Evolutionary conservation across 1,284 basidiomycete species (phyloP).

Genomic region (Anthracocystis walkeri): DNA sequence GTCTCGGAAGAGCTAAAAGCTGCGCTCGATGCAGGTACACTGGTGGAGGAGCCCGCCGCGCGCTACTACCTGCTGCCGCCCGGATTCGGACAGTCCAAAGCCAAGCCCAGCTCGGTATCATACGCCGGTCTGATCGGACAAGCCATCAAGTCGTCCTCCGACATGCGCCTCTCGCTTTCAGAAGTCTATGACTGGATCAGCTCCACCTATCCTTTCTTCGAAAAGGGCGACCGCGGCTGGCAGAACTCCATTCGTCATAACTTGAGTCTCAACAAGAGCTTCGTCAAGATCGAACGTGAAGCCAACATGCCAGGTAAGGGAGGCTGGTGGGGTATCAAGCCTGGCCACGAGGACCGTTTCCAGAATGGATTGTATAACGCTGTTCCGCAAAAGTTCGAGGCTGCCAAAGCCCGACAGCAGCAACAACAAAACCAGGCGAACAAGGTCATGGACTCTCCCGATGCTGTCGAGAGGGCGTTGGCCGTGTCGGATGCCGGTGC

Average conservation of each 20-base stretch:
- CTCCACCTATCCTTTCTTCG: conserved; percentile 91
- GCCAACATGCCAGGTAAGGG: conserved; percentile 71
- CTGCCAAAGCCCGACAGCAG: conserved; percentile 43
- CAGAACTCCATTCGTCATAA: conserved; percentile 93
- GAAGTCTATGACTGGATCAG: conserved; percentile 97
- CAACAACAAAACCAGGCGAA: conserved; percentile 24
- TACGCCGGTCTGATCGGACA: conserved; percentile 97
- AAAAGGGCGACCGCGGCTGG: conserved; percentile 93
- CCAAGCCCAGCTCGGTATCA: conserved; percentile 72
- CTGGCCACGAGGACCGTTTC: conserved; percentile 67
- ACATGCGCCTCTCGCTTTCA: conserved; percentile 87
- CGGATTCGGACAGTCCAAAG: conserved; percentile 57
- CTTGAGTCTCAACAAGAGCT: conserved; percentile 85
- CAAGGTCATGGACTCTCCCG: conserved; percentile 26
- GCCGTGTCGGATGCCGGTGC: conserved; percentile 9
- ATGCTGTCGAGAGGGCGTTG: conserved; percentile 25
- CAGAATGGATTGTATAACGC: conserved; percentile 61
- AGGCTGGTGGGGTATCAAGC: conserved; percentile 70
- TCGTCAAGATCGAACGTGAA: conserved; percentile 73
- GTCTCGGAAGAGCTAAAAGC: conserved; percentile 67
- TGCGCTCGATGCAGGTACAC: conserved; percentile 60
- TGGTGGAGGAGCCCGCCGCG: conserved; percentile 60
- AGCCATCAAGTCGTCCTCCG: conserved; percentile 85
- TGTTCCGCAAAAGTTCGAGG: conserved; percentile 49
- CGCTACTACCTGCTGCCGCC: conserved; percentile 66